These are phyloP conservation scores for Globisporangium canariense DNA, from an alignment of 352 stramenopile species.

Conservation along the genomic window DNA sequence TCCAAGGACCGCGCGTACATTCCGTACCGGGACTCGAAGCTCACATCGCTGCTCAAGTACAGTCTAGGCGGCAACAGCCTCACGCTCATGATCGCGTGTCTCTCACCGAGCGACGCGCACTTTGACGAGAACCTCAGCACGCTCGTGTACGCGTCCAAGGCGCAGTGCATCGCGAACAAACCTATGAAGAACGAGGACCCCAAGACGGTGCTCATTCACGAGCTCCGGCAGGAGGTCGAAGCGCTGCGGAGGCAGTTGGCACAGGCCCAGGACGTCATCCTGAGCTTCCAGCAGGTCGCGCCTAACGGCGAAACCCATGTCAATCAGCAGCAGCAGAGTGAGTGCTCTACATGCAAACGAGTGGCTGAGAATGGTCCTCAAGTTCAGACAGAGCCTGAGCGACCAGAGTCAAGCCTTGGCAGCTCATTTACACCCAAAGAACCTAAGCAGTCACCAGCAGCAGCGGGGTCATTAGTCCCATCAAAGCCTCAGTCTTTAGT, in stretches of 20 bases:
- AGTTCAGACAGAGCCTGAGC: background rate
- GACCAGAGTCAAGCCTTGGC: background rate
- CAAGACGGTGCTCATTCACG: slow-evolving; percentile 44
- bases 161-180: slow-evolving; percentile 52
- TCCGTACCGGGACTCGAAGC: slow-evolving; percentile 63
- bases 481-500: background rate
- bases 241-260: slow-evolving; percentile 26
- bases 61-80: slow-evolving; percentile 56
- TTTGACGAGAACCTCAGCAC: slow-evolving; percentile 67
- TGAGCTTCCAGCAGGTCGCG: slow-evolving; percentile 27
- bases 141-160: slow-evolving; percentile 53
- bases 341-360: background rate
- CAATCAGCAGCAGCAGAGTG: background rate
- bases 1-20: slow-evolving; percentile 28
- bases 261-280: slow-evolving; percentile 38
- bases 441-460: background rate
- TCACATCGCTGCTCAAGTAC: slow-evolving; percentile 61
- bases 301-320: background rate
- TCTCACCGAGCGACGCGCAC: slow-evolving; percentile 50
- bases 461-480: slow-evolving; percentile 3
- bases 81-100: slow-evolving; percentile 66
- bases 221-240: slow-evolving; percentile 34
- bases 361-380: background rate
- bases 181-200: slow-evolving; percentile 51
- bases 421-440: background rate